Base-by-base conservation (phyloP, 371 early-diverging fungal species). In the Rhizopus arrhizus region DNA sequence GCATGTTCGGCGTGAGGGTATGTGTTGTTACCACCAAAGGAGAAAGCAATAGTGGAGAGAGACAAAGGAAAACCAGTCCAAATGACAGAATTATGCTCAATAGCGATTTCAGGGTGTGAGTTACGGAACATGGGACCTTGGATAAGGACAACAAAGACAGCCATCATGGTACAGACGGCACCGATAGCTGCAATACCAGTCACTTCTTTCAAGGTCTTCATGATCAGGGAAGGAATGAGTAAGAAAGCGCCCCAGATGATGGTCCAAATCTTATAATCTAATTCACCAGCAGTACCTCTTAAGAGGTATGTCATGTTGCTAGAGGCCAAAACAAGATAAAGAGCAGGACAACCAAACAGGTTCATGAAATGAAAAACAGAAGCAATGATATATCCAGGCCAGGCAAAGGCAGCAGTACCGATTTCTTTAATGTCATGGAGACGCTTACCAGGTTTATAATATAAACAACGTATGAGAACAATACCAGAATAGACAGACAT, bases 121-220 rank as follows among this genome's bases (percentile, higher is more conserved):
- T 61, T 63, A 51, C 56, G 64, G 13, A 61, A 51, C 56, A 76
- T 68, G 29, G 81, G 65, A 29, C 73, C 65, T 61, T 75, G 69
- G 47, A 78, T 64, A 35, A 81, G 52, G 8, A 81, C 74, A 12
- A 80, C 62, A 53, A 77, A 61, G 8, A 84, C 83, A 10, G 82
- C 84, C 15, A 82, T 70, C 52, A 81, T 60, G 0, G 85, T 81
- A 42, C 81, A 75, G 13, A 85, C 11, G 64, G 75, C 67, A 67
- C 77, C 75, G 13, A 76, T 46, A 15, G 73, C 70, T 46, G 73
- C 54, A 31, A 87, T 59, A 51, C 84, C 72, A 32, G 91, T 90
- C 22, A 90, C 87, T 67, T 94, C 94, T 51, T 84, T 85, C 70
- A 94, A 80, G n/a, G 91, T 84, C 71, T 90, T 91, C 15, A 87